These are phyloP conservation scores for Diplodia seriata DNA, from an alignment of 2,329 filamentous ascomycete genomes.

Conservation along the genomic window DNA sequence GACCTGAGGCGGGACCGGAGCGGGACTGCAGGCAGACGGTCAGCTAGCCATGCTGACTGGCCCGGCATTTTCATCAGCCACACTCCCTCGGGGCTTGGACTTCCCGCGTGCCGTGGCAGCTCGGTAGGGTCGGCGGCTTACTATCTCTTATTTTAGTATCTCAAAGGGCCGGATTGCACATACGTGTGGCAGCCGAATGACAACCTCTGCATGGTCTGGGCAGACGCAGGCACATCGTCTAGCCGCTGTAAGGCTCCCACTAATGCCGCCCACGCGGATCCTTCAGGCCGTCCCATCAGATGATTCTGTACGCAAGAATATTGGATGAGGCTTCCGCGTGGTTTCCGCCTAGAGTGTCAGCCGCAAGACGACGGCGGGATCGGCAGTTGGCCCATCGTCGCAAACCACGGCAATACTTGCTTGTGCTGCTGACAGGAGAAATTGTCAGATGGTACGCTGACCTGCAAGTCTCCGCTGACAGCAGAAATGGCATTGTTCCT, in stretches of 20 bases:
- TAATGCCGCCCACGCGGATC: not conserved
- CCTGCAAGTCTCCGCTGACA: not conserved
- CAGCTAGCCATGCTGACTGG: slow-evolving; percentile 25
- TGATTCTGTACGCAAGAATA: slow-evolving; percentile 27
- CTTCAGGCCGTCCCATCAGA: slow-evolving; percentile 8
- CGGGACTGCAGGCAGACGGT: not conserved
- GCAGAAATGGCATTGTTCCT: not conserved
- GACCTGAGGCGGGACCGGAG: slow-evolving; percentile 19
- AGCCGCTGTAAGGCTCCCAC: slow-evolving; percentile 8
- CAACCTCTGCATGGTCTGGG: slow-evolving; percentile 3
- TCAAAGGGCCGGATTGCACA: not conserved
- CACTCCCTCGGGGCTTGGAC: not conserved
- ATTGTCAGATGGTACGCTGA: slow-evolving; percentile 5
- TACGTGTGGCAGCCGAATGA: slow-evolving; percentile 11
- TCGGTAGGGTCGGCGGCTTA: slow-evolving; percentile 25
- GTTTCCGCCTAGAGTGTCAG: slow-evolving; percentile 15
- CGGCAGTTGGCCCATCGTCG: not conserved
- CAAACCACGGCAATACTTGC: not conserved
- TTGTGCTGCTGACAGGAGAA: slow-evolving; percentile 15
- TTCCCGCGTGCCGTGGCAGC: slow-evolving; percentile 4
- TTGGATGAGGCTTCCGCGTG: slow-evolving; percentile 21
- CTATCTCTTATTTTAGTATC: slow-evolving; percentile 23
- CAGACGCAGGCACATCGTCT: slow-evolving; percentile 21
- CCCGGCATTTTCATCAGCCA: slow-evolving; percentile 21
- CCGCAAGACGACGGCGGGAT: not conserved